Base-by-base conservation (phyloP, 1,284 basidiomycete genomes). In the Apiotrichum laibachii region DNA sequence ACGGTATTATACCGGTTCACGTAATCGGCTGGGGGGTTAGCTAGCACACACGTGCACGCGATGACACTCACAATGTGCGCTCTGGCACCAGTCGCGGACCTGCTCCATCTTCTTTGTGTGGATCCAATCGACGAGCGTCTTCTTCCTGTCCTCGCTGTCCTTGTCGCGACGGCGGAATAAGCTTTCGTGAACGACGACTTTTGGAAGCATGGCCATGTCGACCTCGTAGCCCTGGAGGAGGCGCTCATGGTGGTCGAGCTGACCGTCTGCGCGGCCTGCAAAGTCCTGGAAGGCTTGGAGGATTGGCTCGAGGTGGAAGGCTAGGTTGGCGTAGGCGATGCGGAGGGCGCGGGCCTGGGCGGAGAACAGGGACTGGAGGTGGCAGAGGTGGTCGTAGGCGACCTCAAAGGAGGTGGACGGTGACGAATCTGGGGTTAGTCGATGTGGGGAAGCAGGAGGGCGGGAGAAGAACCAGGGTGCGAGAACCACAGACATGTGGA, bases 81-180 rank as follows among this genome's bases (percentile, higher is more conserved):
- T 56, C 26, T 67, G 61, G 59, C 73, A 76, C n/a, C 56, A 65
- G n/a, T 76, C 70, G 40, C 66, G 60, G 19, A 77, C 75, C 50
- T 73, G 69, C 59, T 75, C 72, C 73, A 77, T 76, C 69, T 73
- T 75, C 55, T 68, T 63, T 11, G 65, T 56, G 62, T 73, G 69
- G 13, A 77, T 70, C 61, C 69, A 77, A 57, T 74, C 76, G 18
- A 71, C 72, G 55, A 79, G 56, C 8, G 72, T 72, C 68, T 71
- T 74, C 35, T 56, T 54, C 45, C 63, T 57, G n/a, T 72, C 64
- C 8, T 65, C 62, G 31, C 53, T 42, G 44, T 65, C 64, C 57
- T 65, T 62, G n/a, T 70, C 68, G 47, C 67, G 65, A 49, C 68
- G 68, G 35, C 64, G 60, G 26, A 67, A 50, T n/a, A 77, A 60